Base-by-base conservation (phyloP, 192 early-diverging fungal genomes). In the Thamnidium elegans region DNA sequence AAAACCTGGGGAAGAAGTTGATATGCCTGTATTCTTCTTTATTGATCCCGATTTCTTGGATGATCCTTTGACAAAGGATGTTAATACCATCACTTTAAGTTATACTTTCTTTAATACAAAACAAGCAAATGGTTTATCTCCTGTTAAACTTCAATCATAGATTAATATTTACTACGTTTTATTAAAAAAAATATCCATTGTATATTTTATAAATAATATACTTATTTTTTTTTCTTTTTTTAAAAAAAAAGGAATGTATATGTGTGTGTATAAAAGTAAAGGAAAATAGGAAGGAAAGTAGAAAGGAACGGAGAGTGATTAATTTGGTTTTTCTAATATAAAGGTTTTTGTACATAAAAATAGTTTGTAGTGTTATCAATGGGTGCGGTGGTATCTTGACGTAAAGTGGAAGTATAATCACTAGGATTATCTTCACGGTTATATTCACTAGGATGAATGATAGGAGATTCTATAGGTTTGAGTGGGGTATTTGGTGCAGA, bases 1-100 rank as follows among this genome's bases (percentile, higher is more conserved):
- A 62, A 81, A 79, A 58, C 88, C 94, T 0, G 84, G 84, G 9
- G 97, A 99, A 75, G 86, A 94, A 55, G 90, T 99, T 5, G 97
- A 99, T 64, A 94, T 94, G 91, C 91, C 91, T 5, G 90, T 94
- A 13, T 99, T 99, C 62, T 99, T 99, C 75, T 99, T 93, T 69
- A 91, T 99, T 59, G 97, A 99, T 63, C 97, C 97, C 0, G 97
- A 93, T 73, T 94, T 99, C 83, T 84, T 87, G 15, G 80, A 88
- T 42, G 97, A 99, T 79, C 95, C 95, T 23, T 83, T 89, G 63
- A 97, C 95, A 92, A 90, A 91, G 67, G 94, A 97, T 62, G 93
- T 99, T 8, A 84, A 88, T 60, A 89, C 92, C 5, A 90, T 99
- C 50, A 96, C 93, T 2, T 75, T 99, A 45, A 89, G 91, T 39